Base-by-base conservation (phyloP, 176 grass and related monocot species). In the Oryza australiensis region DNA sequence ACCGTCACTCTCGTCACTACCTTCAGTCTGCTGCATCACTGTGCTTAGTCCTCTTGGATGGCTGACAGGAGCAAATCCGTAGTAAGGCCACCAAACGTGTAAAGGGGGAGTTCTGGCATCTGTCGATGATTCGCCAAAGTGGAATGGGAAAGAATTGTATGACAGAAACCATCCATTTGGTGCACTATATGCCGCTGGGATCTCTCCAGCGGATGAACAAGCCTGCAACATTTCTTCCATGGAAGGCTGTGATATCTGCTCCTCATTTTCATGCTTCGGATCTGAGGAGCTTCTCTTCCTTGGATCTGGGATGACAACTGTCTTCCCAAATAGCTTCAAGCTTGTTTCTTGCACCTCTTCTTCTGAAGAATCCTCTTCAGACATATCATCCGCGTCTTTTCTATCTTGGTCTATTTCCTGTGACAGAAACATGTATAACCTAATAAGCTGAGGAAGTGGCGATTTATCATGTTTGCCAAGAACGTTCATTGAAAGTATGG, bases 271-370 rank as follows among this genome's bases (percentile, higher is more conserved):
- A 28, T 26, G 18, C 3, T 26, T 74, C 0, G 12, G 49, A 55
- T 86, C 66, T 1, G 68, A 86, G 64, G 68, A 76, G 66, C 70
- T 75, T 55, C 37, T 65, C 78, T 87, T 89, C 69, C 78, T 84
- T 24, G 67, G 76, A 24, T 91, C 88, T 10, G 75, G 72, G 43
- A 98, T 77, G 57, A 95, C 46, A n/a, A 98, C 88, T 1, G 84
- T 98, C 89, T 82, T 95, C 48, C 96, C 96, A 59, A 98, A 98
- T 10, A 95, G 82, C 87, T 92, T 98, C 73, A 95, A 73, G 30
- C 84, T 82, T 48, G 96, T 90, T 83, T 90, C 76, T 83, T 85
- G 96, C 18, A 70, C 68, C 60, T 77, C 87, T 49, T 77, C 87
- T 49, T 69, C 32, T 35, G 55, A 84, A 3, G 88, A 89, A 81